phyloP scores from a whole-genome alignment of 228 moss, liverwort and hornwort genomes.

The Sphagnum fallax region DNA sequence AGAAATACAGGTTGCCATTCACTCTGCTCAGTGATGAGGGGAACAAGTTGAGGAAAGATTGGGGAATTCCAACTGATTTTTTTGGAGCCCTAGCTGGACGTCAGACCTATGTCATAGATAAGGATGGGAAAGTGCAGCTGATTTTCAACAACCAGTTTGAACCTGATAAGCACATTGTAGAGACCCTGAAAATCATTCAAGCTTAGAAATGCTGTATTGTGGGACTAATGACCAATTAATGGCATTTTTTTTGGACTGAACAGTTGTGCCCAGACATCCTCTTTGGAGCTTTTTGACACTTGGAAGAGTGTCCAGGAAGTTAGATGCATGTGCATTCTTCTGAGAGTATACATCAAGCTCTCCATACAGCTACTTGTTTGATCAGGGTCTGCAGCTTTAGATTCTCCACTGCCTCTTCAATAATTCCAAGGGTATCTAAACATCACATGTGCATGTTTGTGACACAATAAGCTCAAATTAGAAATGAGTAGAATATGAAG shows the following conservation, averaged over 20 bases:
- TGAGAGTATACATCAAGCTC: too few species aligned
- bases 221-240: neutral
- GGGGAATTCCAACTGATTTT: constrained; percentile 82
- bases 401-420: too few species aligned
- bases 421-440: too few species aligned
- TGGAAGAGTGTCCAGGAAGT: too few species aligned
- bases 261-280: neutral
- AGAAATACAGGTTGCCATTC: constrained; percentile 74
- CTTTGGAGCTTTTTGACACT: too few species aligned
- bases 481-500: too few species aligned
- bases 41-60: constrained; percentile 68
- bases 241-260: neutral
- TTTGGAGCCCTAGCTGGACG: constrained; percentile 80
- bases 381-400: too few species aligned
- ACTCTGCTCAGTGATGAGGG: constrained; percentile 80
- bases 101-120: constrained; percentile 89
- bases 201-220: constrained; percentile 6
- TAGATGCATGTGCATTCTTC: too few species aligned
- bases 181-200: constrained; percentile 68
- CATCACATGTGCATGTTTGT: too few species aligned
- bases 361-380: too few species aligned
- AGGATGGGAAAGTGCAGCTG: constrained; percentile 68
- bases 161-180: constrained; percentile 91
- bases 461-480: too few species aligned
- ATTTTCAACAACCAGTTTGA: constrained; percentile 93